These are phyloP conservation scores for Trichoderma sp. DNA, from an alignment of 2,329 filamentous ascomycete species.

Conservation along the genomic window DNA sequence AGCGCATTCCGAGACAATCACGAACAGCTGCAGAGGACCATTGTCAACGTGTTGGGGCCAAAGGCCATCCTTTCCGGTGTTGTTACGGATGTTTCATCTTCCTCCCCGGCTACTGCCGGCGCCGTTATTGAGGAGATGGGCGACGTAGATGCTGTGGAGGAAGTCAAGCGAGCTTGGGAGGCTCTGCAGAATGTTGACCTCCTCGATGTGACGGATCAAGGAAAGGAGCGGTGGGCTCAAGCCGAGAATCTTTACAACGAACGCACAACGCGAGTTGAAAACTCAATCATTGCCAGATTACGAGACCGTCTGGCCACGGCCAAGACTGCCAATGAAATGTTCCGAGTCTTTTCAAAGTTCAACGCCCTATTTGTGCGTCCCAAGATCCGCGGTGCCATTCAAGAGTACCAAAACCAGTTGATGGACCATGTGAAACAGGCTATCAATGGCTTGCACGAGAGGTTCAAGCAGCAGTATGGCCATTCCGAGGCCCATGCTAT, in stretches of 20 bases:
- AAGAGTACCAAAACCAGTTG: conserved; percentile 96
- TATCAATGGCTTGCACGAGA: conserved; percentile 89
- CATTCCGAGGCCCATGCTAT: conserved; percentile 98
- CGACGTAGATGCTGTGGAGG: conserved; percentile 94
- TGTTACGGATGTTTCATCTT: conserved; percentile 43
- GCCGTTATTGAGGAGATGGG: conserved; percentile 90
- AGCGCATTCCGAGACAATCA: conserved; percentile 95
- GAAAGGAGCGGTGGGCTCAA: conserved; percentile 88
- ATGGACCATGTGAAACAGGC: conserved; percentile 98
- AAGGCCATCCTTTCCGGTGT: conserved; percentile 61
- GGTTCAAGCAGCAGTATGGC: conserved; percentile 98
- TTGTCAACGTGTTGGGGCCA: conserved; percentile 92
- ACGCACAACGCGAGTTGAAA: conserved; percentile 93
- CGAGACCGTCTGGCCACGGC: conserved; percentile 92
- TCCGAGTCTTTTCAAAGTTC: conserved; percentile 99
- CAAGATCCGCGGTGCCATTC: conserved; percentile 98
- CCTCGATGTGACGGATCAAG: conserved; percentile 86
- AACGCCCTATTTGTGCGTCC: conserved; percentile 97
- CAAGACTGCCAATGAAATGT: conserved; percentile 99
- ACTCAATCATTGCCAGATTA: conserved; percentile 94
- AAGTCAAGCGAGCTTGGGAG: conserved; percentile 93
- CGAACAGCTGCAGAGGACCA: conserved; percentile 94
- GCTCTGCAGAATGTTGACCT: conserved; percentile 94
- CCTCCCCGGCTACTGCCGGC: conserved; percentile 48
- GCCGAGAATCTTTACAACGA: conserved; percentile 98